phyloP scores from a whole-genome alignment of 345 rosid genomes.

The Aurinia saxatilis region DNA sequence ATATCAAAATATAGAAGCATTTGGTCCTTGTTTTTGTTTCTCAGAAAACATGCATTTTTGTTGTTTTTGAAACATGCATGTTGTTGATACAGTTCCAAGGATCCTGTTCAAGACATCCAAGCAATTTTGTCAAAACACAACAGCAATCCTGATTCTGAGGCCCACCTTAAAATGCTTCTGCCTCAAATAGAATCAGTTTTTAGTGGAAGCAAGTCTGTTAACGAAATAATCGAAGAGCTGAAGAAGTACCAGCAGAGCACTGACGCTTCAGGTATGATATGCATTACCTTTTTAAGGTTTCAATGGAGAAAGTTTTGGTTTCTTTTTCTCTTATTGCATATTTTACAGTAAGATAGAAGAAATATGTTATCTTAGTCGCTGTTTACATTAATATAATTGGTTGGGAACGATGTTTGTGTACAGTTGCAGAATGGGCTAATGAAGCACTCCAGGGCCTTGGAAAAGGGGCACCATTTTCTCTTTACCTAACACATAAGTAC shows the following conservation, averaged over 20 bases:
- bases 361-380: background rate
- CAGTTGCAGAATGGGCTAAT: constrained; percentile 79
- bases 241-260: constrained; percentile 52
- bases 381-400: background rate
- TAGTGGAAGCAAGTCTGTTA: constrained; percentile 47
- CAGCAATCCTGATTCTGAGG: constrained; percentile 50
- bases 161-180: constrained; percentile 51
- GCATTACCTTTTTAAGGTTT: background rate
- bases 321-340: background rate
- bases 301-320: background rate
- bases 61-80: background rate
- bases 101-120: constrained; percentile 52
- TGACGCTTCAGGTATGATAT: constrained; percentile 50
- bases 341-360: too few relatives aligned
- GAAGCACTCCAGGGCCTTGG: constrained; percentile 77
- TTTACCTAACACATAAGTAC: constrained; percentile 57
- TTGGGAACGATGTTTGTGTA: background rate
- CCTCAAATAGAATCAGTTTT: constrained; percentile 71
- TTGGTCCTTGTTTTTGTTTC: background rate
- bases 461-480: constrained; percentile 94
- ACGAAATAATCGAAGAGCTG: constrained; percentile 62
- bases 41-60: too few relatives aligned
- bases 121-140: constrained; percentile 50
- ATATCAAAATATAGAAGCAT: background rate
- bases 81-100: constrained; percentile 51